Base-by-base conservation (phyloP, 169 alveolate genomes). In the Cryptosporidium felis region DNA sequence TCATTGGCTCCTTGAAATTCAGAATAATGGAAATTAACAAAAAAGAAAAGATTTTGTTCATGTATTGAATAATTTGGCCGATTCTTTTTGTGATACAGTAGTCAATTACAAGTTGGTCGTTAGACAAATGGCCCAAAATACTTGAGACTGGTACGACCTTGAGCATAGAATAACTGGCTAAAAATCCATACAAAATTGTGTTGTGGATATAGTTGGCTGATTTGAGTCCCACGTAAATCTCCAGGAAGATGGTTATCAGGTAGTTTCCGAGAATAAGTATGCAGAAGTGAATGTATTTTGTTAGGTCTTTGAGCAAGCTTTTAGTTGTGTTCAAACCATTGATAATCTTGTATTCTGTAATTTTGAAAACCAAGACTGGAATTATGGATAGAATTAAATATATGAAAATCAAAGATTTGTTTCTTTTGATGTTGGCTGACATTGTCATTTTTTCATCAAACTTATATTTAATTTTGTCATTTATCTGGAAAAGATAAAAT, bases 1-100 rank as follows among this genome's bases (percentile, higher is more conserved):
- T 21, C 44, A 65, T 45, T 12, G 81, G 81, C 3, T 65, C 59
- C 3, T 65, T 65, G 18, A 53, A 65, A 36, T 65, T 65, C 10
- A 45, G 38, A 9, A 36, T 23, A 21, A 74, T n/a, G 3, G 74
- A 53, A 12, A 56, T 56, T 3, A 74, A 53, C 0, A 21, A 12
- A 30, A 65, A 65, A 4, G 63, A 61, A 4, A 30, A 18, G 1
- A 74, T 40, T 16, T 74, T 74, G 40, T 74, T 74, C 5, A 74
- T 3, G 4, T 74, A 44, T 9, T 53, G 28, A 12, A 74, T 23
- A 10, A 74, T 45, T 58, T 74, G 85, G 2, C 85, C 85, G 23
- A 74, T 74, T 10, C 85, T 49, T 53, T 74, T 74, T 36, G 85
- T 74, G 21, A 56, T 49, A 36, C 85, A 74, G 60, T 74, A 74